phyloP scores from a whole-genome alignment of 352 stramenopile species.

The Pythium apleroticum region DNA sequence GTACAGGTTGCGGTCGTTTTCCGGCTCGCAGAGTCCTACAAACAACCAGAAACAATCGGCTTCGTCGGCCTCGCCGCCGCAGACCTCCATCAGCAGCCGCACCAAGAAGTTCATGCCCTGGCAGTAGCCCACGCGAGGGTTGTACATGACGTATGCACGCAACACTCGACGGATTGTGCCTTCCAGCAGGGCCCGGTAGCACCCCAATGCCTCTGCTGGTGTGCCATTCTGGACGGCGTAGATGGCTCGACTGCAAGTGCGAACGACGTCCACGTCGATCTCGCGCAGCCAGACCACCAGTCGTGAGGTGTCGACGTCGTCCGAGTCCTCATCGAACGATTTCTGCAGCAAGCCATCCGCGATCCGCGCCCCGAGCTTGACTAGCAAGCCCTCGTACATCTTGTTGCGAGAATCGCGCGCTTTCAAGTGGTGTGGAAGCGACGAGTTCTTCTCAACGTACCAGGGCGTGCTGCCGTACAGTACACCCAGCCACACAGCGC shows the following conservation, averaged over 20 bases:
- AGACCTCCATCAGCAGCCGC: conserved; percentile 63
- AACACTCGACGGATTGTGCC: conserved; percentile 77
- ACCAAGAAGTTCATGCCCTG: conserved; percentile 90
- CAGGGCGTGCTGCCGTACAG: conserved; percentile 65
- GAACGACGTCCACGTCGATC: conserved; percentile 80
- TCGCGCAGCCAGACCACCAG: conserved; percentile 71
- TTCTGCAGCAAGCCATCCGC: conserved; percentile 28
- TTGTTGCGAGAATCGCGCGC: conserved; percentile 33
- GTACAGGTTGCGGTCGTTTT: conserved; percentile 75
- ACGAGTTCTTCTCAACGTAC: conserved; percentile 26
- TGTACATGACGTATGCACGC: conserved; percentile 79
- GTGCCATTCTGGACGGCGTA: conserved; percentile 28
- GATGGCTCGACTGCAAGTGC: conserved; percentile 65
- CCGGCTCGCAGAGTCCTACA: conserved; percentile 69
- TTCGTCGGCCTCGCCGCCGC: conserved; percentile 47
- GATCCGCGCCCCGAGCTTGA: conserved; percentile 53
- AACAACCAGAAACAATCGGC: conserved; percentile 85
- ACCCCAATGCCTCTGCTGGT: conserved; percentile 3
- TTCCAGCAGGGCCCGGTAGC: conserved; percentile 37
- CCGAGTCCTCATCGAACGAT: conserved; percentile 40
- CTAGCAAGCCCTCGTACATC: conserved; percentile 72
- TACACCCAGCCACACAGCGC: conserved; percentile 61
- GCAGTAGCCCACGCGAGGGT: conserved; percentile 80
- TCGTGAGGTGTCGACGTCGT: conserved; percentile 47
- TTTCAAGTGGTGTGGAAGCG: conserved; percentile 45